Conservation (phyloP, 1,139 yeast species). For the Scheffersomyces segobiensis region DNA sequence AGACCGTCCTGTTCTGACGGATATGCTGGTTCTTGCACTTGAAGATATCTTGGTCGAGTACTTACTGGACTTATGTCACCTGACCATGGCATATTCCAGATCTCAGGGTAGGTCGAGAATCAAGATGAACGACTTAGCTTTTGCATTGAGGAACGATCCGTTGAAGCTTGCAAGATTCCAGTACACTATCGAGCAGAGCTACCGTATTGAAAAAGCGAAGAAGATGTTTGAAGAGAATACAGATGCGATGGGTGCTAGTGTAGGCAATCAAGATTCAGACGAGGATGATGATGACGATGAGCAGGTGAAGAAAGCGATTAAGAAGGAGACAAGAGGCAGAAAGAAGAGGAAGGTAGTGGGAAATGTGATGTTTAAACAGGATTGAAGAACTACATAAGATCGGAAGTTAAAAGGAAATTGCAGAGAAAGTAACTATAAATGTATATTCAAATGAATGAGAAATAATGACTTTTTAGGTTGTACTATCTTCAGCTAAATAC, state of each 20-base stretch:
- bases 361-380: constrained; percentile 8
- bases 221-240: constrained; percentile 71
- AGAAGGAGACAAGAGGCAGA: constrained; percentile 13
- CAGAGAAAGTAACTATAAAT: too few relatives aligned
- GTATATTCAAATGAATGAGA: too few relatives aligned
- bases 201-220: constrained; percentile 75
- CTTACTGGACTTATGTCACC: constrained; percentile 55
- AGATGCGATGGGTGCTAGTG: constrained; percentile 9
- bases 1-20: constrained; percentile 76
- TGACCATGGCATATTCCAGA: constrained; percentile 38
- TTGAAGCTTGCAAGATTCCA: constrained; percentile 81
- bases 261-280: constrained; percentile 6
- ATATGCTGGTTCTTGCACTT: constrained; percentile 72
- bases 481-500: too few relatives aligned
- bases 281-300: constrained; percentile 15
- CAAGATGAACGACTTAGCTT: constrained; percentile 84
- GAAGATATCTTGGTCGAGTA: constrained; percentile 86
- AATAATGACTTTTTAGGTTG: too few relatives aligned
- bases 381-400: not conserved
- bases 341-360: constrained; percentile 8
- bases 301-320: constrained; percentile 10
- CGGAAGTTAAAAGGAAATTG: too few relatives aligned
- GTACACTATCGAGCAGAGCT: constrained; percentile 73
- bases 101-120: constrained; percentile 64
- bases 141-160: constrained; percentile 81